Conservation (phyloP, 345 rosid genomes). For the Rhodamnia rubescens region DNA sequence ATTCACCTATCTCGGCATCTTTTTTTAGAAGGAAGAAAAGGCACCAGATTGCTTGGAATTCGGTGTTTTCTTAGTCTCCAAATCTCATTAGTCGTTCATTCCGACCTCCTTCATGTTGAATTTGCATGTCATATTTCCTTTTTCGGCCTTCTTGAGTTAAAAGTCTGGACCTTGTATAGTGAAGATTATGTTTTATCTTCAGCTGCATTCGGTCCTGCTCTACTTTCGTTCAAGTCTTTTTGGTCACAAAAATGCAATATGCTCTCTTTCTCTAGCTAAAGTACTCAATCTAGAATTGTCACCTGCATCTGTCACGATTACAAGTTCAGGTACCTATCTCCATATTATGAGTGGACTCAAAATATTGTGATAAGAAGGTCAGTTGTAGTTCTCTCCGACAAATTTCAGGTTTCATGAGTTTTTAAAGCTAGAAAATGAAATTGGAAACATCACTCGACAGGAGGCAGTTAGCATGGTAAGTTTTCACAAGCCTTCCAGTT, state of each 20-base stretch:
- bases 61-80: not conserved
- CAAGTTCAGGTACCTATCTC: not conserved
- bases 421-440: slow-evolving; percentile 87
- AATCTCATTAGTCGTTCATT: not conserved
- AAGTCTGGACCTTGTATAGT: not conserved
- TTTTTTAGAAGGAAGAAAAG: not conserved
- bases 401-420: slow-evolving; percentile 87
- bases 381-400: not conserved
- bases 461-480: slow-evolving; percentile 98
- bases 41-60: not conserved
- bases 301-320: not conserved
- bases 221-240: not conserved
- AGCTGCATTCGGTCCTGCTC: not conserved
- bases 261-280: not conserved
- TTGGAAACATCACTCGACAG: slow-evolving; percentile 92
- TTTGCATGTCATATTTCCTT: not conserved
- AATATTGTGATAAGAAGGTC: not conserved
- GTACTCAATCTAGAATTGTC: not conserved
- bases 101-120: not conserved
- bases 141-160: not conserved
- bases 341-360: not conserved
- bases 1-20: not conserved
- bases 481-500: not conserved
- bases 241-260: not conserved
- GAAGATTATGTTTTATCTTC: not conserved